phyloP scores from a whole-genome alignment of 2,329 filamentous ascomycete genomes.

The Grosmannia clavigera region DNA sequence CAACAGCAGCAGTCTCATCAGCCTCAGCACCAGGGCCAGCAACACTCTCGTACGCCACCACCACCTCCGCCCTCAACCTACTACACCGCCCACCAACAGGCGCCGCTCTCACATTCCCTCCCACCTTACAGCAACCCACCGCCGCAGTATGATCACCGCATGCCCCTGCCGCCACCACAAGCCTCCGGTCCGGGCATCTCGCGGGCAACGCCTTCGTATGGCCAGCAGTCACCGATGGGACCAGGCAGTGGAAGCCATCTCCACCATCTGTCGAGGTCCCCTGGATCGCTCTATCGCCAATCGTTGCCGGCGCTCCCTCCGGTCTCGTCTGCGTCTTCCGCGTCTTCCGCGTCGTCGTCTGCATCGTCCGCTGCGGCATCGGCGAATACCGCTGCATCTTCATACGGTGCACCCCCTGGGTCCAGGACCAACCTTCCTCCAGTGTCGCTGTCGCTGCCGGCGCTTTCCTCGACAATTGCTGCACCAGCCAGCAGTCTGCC shows the following conservation, averaged over 20 bases:
- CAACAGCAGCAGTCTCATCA: conserved; percentile 15
- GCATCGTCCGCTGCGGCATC: not conserved
- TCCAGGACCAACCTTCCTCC: conserved; percentile 6
- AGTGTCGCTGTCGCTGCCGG: conserved; percentile 4
- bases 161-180: conserved; percentile 9
- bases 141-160: conserved; percentile 10
- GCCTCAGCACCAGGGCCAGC: conserved; percentile 10
- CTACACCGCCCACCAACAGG: conserved; percentile 12
- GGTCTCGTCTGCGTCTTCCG: conserved; percentile 1
- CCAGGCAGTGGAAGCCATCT: not conserved
- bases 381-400: not conserved
- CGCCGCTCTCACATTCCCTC: not conserved
- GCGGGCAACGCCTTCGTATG: conserved; percentile 2
- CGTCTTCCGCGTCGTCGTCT: not conserved
- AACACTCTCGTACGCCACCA: conserved; percentile 15
- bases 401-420: conserved; percentile 6
- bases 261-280: conserved; percentile 5
- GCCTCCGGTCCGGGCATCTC: not conserved
- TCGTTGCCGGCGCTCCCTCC: conserved; percentile 6
- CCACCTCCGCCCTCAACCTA: conserved; percentile 17
- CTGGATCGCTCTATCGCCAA: conserved; percentile 9
- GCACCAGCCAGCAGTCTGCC: not conserved
- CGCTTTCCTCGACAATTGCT: not conserved
- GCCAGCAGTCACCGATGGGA: not conserved
- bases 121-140: conserved; percentile 11